A percentile compares a stretch with the other conserved stretches of the same genome.
phyloP scores from a whole-genome alignment of 306 rosid genomes.

The Bauhinia variegata region DNA sequence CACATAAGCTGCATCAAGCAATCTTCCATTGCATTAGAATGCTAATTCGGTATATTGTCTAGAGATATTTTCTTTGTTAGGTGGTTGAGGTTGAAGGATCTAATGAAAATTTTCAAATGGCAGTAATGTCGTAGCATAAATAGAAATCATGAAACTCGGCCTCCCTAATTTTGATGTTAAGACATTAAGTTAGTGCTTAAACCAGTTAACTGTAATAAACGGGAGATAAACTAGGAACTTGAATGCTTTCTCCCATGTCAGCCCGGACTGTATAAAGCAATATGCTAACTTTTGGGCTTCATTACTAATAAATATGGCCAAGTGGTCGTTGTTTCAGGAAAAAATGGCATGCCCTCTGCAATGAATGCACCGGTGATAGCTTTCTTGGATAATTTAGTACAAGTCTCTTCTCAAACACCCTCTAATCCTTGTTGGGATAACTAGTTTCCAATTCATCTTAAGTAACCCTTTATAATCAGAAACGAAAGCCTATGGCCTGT shows the following conservation, averaged over 20 bases:
- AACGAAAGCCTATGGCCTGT: not conserved
- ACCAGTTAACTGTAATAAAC: too few species aligned
- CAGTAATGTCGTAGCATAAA: too few species aligned
- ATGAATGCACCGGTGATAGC: not conserved
- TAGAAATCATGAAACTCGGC: not conserved
- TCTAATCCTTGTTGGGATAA: too few species aligned
- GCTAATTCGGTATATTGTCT: conserved; percentile 7
- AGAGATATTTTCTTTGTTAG: not conserved
- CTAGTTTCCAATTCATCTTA: not conserved
- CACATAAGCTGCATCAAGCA: conserved; percentile 77
- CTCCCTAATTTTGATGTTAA: not conserved
- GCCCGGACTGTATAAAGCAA: too few species aligned
- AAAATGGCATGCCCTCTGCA: not conserved
- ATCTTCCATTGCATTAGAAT: conserved; percentile 30
- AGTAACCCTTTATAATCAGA: not conserved
- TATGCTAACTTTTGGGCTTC: not conserved
- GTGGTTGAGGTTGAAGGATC: too few species aligned
- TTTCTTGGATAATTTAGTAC: not conserved
- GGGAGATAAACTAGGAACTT: too few species aligned
- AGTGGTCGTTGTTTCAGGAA: not conserved
- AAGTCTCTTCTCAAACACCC: too few species aligned
- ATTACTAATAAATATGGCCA: not conserved
- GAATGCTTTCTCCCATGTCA: too few species aligned
- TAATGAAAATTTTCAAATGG: too few species aligned
- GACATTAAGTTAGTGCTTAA: not conserved